Conservation (phyloP, 345 rosid species). For the Lenwebbia sp. region DNA sequence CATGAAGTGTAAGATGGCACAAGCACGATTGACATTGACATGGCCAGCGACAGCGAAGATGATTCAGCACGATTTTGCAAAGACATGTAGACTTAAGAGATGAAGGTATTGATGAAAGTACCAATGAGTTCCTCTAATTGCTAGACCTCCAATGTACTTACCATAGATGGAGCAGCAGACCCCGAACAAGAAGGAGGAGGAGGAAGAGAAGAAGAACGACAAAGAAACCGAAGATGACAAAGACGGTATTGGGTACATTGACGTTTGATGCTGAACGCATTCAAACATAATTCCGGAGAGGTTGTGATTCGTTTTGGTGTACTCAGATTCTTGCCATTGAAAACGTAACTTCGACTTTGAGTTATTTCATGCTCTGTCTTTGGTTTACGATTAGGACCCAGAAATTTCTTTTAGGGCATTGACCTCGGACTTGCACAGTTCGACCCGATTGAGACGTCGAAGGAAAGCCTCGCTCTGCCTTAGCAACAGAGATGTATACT, state of each 20-base stretch:
- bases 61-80: not conserved
- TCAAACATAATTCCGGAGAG: not conserved
- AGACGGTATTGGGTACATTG: not conserved
- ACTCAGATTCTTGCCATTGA: not conserved
- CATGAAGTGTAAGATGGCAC: not conserved
- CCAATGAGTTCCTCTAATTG: not conserved
- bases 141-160: not conserved
- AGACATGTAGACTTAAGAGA: not conserved
- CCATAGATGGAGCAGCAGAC: not conserved
- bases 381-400: not conserved
- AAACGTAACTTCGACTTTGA: not conserved
- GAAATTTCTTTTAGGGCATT: not conserved
- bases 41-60: no score
- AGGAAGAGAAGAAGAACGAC: not conserved
- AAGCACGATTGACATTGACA: no score
- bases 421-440: not conserved
- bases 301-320: not conserved
- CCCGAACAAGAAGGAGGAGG: not conserved
- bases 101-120: not conserved
- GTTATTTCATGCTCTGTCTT: not conserved
- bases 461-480: not conserved
- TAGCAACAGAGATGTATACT: not conserved
- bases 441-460: not conserved
- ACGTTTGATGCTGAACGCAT: not conserved
- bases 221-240: rapidly evolving